A percentile compares a stretch with the other conserved stretches of the same genome.
Conservation (phyloP, 768 basidiomycete genomes). For the Cubamyces sp. region DNA sequence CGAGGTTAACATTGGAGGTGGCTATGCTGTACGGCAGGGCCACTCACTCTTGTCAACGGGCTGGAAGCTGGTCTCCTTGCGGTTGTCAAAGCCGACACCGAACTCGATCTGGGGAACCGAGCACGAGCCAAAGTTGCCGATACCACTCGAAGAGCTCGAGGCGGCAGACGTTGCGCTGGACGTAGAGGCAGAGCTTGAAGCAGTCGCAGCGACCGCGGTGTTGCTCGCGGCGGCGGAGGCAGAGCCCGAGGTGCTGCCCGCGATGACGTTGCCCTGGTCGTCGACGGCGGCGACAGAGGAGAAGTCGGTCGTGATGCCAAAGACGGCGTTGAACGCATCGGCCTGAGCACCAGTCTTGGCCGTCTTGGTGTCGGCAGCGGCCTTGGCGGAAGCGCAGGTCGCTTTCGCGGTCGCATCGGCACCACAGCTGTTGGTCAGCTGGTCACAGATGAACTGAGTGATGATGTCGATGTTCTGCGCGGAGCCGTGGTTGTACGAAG, state of each 20-base stretch:
- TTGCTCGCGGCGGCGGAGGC: slow-evolving; percentile 19
- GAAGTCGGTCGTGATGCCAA: slow-evolving; percentile 61
- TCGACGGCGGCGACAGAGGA: slow-evolving; percentile 46
- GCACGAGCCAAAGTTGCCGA: slow-evolving; percentile 57
- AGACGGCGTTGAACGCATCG: slow-evolving; percentile 63
- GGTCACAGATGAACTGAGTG: slow-evolving; percentile 60
- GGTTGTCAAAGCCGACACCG: slow-evolving; percentile 54
- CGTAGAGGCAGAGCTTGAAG: slow-evolving; percentile 6
- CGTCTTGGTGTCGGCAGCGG: slow-evolving; percentile 31
- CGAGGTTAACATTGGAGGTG: slow-evolving; percentile 8
- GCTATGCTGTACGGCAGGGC: neutral
- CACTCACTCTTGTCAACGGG: slow-evolving; percentile 49
- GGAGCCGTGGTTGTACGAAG: slow-evolving; percentile 58
- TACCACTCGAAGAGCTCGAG: neutral
- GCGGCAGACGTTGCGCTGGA: slow-evolving; percentile 3
- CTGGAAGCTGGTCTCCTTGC: slow-evolving; percentile 58
- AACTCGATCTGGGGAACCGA: slow-evolving; percentile 59
- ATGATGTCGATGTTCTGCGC: slow-evolving; percentile 64
- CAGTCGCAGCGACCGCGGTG: slow-evolving; percentile 14
- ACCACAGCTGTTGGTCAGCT: slow-evolving; percentile 54
- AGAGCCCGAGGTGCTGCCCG: slow-evolving; percentile 32
- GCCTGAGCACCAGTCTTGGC: slow-evolving; percentile 53
- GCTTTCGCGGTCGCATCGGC: slow-evolving; percentile 56
- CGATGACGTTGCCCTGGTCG: slow-evolving; percentile 45
- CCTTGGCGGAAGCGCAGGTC: slow-evolving; percentile 48